These are phyloP conservation scores for Penicillium sp. DNA, from an alignment of 2,329 filamentous ascomycete genomes.

Conservation along the genomic window DNA sequence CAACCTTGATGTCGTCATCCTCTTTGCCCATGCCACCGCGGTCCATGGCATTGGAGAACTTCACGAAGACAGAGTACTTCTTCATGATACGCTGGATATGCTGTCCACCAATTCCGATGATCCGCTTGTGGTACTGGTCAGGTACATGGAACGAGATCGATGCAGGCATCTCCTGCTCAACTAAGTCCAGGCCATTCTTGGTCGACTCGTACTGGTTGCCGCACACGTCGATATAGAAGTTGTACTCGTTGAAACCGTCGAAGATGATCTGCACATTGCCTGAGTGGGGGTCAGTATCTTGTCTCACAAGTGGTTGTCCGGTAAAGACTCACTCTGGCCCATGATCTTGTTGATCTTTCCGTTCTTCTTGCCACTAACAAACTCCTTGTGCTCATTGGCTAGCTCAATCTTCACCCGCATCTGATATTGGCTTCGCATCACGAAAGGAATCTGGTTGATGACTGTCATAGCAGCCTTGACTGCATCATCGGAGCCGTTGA, in stretches of 20 bases:
- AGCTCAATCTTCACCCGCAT: slow-evolving; percentile 97
- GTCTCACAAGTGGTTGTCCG: slow-evolving; percentile 6
- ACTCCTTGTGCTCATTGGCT: slow-evolving; percentile 98
- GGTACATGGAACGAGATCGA: slow-evolving; percentile 98
- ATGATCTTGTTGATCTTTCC: slow-evolving; percentile 99
- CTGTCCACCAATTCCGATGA: slow-evolving; percentile 95
- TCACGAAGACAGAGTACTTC: slow-evolving; percentile 99
- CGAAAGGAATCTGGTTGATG: slow-evolving; percentile 82
- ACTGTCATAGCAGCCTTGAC: slow-evolving; percentile 93
- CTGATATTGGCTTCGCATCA: slow-evolving; percentile 76
- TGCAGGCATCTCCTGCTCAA: slow-evolving; percentile 98
- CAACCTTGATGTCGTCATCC: slow-evolving; percentile 95
- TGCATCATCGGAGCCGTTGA: slow-evolving; percentile 90
- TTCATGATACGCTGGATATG: slow-evolving; percentile 99
- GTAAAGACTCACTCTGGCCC: slow-evolving; percentile 68
- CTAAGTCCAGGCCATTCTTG: slow-evolving; percentile 81
- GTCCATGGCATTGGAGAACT: slow-evolving; percentile 99
- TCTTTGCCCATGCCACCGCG: slow-evolving; percentile 86
- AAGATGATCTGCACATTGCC: slow-evolving; percentile 97
- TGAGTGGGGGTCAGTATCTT: slow-evolving; percentile 22
- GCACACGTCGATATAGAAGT: slow-evolving; percentile 98
- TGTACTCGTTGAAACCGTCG: slow-evolving; percentile 98
- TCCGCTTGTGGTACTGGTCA: slow-evolving; percentile 98
- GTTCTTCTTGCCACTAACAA: slow-evolving; percentile 98
- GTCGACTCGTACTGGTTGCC: slow-evolving; percentile 86